Conservation (phyloP, 345 rosid genomes). For the Rhizophora apiculata region DNA sequence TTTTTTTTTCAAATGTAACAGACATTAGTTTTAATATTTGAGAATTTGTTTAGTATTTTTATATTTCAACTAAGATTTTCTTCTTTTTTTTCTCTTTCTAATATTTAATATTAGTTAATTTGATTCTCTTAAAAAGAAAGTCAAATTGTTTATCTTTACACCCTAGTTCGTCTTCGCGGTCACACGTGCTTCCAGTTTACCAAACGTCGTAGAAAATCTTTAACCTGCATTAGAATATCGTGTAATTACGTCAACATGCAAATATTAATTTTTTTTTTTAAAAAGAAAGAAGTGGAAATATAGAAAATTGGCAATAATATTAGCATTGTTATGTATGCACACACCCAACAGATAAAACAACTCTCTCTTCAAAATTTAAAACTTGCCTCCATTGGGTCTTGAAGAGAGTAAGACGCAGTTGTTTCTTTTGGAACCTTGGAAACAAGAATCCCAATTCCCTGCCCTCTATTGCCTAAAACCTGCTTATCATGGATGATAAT, state of each 20-base stretch:
- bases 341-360: not conserved
- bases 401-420: conserved; percentile 84
- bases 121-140: no score
- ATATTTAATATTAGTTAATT: no score
- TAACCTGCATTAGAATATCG: conserved; percentile 47
- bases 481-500: conserved; percentile 12
- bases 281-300: not conserved
- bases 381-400: conserved; percentile 76
- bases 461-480: conserved; percentile 72
- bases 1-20: no score
- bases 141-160: not conserved
- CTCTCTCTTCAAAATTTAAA: conserved; percentile 37
- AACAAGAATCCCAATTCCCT: conserved; percentile 87
- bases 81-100: no score
- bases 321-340: no score
- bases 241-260: not conserved
- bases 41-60: no score
- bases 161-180: conserved; percentile 6
- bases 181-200: conserved; percentile 60
- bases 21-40: no score
- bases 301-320: not conserved
- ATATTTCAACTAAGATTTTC: no score
- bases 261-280: not conserved
- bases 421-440: conserved; percentile 86
- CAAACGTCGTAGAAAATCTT: conserved; percentile 57